Percentiles rank a stretch among this genome's conserved stretches.
Evolutionary conservation across 1,284 basidiomycete species (phyloP).

Genomic region (Sporisorium scitamineum): DNA sequence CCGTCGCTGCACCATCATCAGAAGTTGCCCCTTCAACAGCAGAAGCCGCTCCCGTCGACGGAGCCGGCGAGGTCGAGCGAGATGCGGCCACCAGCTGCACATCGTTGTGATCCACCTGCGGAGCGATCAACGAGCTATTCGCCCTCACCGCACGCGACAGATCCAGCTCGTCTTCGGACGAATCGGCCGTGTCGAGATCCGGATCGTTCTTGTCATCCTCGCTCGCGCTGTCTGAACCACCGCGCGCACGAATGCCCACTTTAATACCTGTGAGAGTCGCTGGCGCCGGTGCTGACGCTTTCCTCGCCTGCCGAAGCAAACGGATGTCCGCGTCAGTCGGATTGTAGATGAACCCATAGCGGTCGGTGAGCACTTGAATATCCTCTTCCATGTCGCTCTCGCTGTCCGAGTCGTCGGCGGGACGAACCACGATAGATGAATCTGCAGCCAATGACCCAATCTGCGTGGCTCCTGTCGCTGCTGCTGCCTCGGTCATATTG

Average conservation of each 20-base stretch:
- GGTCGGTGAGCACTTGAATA: slow-evolving; percentile 79
- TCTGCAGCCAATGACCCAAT: slow-evolving; percentile 5
- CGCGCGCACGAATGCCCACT: slow-evolving; percentile 73
- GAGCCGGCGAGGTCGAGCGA: slow-evolving; percentile 20
- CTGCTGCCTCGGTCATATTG: slow-evolving; percentile 21
- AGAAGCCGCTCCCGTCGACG: slow-evolving; percentile 22
- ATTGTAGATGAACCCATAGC: slow-evolving; percentile 96
- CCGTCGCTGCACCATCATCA: slow-evolving; percentile 18
- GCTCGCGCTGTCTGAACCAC: slow-evolving; percentile 60
- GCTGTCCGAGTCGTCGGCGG: slow-evolving; percentile 28
- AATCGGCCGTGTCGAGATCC: slow-evolving; percentile 36
- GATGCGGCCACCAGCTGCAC: slow-evolving; percentile 6
- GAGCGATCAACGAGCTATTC: neutral
- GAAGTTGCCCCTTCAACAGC: slow-evolving; percentile 18
- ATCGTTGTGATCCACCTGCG: slow-evolving; percentile 26
- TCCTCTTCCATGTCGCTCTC: slow-evolving; percentile 71
- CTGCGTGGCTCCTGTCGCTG: neutral
- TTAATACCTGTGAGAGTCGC: slow-evolving; percentile 85
- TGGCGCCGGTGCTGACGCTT: slow-evolving; percentile 80
- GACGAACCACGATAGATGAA: slow-evolving; percentile 43
- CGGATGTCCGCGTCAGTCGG: slow-evolving; percentile 80
- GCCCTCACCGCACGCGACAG: slow-evolving; percentile 65
- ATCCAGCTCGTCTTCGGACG: slow-evolving; percentile 42
- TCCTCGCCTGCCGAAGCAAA: slow-evolving; percentile 78
- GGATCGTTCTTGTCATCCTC: slow-evolving; percentile 49